Conservation (phyloP, 495 filamentous ascomycete species). For the Darksidea phi region DNA sequence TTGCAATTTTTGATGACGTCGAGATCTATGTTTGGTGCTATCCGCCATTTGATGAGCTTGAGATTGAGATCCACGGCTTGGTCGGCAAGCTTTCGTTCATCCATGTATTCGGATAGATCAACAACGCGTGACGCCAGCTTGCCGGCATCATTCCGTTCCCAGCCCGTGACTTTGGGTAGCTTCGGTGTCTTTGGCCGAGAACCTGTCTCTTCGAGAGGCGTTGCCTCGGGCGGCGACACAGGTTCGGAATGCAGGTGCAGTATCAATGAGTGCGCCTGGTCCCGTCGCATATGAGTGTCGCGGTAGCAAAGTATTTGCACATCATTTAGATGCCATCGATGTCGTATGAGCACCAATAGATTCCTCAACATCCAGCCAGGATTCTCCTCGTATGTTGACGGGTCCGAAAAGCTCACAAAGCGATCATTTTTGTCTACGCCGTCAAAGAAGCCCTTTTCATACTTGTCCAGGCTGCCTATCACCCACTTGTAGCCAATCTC, state of each 20-base stretch:
- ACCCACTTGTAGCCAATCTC: conserved; percentile 67
- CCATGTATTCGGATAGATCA: conserved; percentile 86
- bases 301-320: conserved; percentile 89
- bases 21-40: conserved; percentile 82
- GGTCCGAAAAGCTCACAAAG: conserved; percentile 85
- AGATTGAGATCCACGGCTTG: conserved; percentile 97
- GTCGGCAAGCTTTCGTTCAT: conserved; percentile 80
- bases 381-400: conserved; percentile 79
- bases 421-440: conserved; percentile 64
- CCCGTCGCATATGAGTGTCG: conserved; percentile 70
- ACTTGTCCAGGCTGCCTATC: conserved; percentile 69
- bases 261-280: conserved; percentile 76
- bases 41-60: conserved; percentile 98
- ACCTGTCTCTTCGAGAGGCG: conserved; percentile 12
- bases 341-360: conserved; percentile 77
- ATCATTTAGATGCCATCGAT: conserved; percentile 71
- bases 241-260: conserved; percentile 62
- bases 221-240: conserved; percentile 29
- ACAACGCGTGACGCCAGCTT: conserved; percentile 74
- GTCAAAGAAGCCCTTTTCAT: conserved; percentile 85
- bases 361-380: conserved; percentile 94
- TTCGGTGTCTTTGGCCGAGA: conserved; percentile 39
- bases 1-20: conserved; percentile 86
- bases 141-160: conserved; percentile 78
- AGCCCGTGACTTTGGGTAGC: conserved; percentile 88